Base-by-base conservation (phyloP, 768 basidiomycete species). In the Psilocybe subaeruginosa region DNA sequence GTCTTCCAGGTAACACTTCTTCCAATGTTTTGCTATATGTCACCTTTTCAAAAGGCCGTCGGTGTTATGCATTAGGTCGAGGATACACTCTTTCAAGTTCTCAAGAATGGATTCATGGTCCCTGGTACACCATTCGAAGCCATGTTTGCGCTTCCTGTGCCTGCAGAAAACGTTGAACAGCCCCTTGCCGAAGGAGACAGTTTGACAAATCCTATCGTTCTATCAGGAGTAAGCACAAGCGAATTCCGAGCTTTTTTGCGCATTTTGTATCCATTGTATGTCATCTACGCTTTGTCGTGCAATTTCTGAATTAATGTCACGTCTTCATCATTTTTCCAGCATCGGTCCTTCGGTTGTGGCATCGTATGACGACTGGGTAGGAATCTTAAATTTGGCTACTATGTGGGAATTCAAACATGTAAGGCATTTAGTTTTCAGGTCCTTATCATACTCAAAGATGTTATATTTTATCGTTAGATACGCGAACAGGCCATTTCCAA, bases 321-420 rank as follows among this genome's bases (percentile, higher is more conserved):
- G 2, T 37, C 33, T 12, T 16, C 23, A 39, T 23, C n/a, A 2
- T 35, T 35, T 35, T 35, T 35, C 1, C 7, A 61, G 60, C 41
- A 53, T 53, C 0, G 60, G 55, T 9, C 55, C 50, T 1, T 29
- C 41, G 8, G 23, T 48, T 2, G 29, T 58, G 0, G 6, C 11
- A 0, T 19, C 27, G 17, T 63, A 58, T 27, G 47, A 59, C 4
- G 62, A 63, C 7, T 63, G 62, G 62, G 39, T 59, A 16, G 53
- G 56, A 2, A 37, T 63, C 11, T 16, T 63, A 16, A 33, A 55
- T 4, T 17, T 63, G 27, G 45, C 62, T 2, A 59, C 62, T 23
- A 58, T 58, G 57, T 63, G 62, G 62, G 29, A 37, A 6, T 63
- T 63, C 31, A 35, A 37, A 11, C 35, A 49, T 53, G 62, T 63